Evolutionary conservation across 805 yeast species (phyloP).

Genomic region (Candida parachauliodes): DNA sequence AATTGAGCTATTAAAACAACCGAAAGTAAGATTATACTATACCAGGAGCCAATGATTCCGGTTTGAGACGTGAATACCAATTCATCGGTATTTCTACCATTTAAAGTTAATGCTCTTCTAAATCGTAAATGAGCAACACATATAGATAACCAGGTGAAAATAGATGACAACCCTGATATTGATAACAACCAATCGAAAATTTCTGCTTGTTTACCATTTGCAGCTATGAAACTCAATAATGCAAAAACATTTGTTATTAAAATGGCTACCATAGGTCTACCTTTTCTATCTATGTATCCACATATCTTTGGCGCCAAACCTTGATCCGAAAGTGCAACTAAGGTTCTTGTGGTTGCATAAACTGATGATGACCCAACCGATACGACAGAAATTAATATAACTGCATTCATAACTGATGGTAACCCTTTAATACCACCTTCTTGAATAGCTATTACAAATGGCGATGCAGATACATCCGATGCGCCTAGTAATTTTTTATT

Average conservation of each 20-base stretch:
- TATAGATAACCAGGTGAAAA: slow-evolving; percentile 41
- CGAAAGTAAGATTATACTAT: slow-evolving; percentile 28
- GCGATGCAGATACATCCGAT: slow-evolving; percentile 65
- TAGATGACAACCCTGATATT: slow-evolving; percentile 38
- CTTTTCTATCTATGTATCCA: slow-evolving; percentile 69
- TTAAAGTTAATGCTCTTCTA: slow-evolving; percentile 32
- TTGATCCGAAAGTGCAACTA: slow-evolving; percentile 64
- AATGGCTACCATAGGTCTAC: slow-evolving; percentile 76
- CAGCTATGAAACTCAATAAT: slow-evolving; percentile 52
- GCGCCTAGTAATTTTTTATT: slow-evolving; percentile 46
- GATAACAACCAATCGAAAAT: slow-evolving; percentile 40
- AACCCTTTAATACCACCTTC: slow-evolving; percentile 65
- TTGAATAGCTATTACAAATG: slow-evolving; percentile 68
- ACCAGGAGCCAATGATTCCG: slow-evolving; percentile 34
- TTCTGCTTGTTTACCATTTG: slow-evolving; percentile 37
- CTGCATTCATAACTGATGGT: slow-evolving; percentile 69
- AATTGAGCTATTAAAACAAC: slow-evolving; percentile 40
- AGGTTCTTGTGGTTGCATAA: slow-evolving; percentile 65
- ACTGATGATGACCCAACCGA: slow-evolving; percentile 75
- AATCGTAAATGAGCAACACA: slow-evolving; percentile 38
- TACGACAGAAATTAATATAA: slow-evolving; percentile 61
- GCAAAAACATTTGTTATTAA: slow-evolving; percentile 51
- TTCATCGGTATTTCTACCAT: slow-evolving; percentile 35
- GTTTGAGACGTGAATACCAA: slow-evolving; percentile 35
- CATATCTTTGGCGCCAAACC: slow-evolving; percentile 59